Evolutionary conservation across 805 yeast genomes (phyloP).

Genomic region (Martiniozyma abietophila): DNA sequence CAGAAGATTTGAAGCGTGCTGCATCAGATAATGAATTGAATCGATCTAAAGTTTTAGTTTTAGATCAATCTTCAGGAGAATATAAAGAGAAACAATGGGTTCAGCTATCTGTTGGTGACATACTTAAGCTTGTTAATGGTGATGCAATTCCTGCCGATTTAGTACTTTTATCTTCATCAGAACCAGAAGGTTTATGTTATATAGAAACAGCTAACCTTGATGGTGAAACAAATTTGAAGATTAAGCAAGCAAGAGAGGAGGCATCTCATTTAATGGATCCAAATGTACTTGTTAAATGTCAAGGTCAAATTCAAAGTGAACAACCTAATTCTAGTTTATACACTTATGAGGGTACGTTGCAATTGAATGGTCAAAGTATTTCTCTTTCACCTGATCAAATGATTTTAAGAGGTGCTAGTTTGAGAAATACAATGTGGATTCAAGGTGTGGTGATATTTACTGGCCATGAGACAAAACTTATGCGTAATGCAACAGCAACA

Average conservation of each 20-base stretch:
- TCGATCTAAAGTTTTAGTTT: conserved; percentile 55
- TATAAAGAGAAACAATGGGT: conserved; percentile 74
- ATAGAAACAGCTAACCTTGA: conserved; percentile 96
- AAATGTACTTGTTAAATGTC: conserved; percentile 39
- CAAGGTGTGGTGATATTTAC: conserved; percentile 91
- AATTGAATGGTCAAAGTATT: conserved; percentile 46
- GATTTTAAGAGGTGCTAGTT: conserved; percentile 88
- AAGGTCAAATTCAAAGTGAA: conserved; percentile 68
- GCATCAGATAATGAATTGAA: conserved; percentile 85
- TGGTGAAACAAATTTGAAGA: conserved; percentile 95
- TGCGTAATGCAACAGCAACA: conserved; percentile 98
- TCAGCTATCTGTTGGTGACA: conserved; percentile 83
- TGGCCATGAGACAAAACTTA: conserved; percentile 95
- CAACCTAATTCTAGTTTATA: conserved; percentile 90
- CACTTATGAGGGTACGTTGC: conserved; percentile 86
- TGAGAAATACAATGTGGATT: conserved; percentile 92
- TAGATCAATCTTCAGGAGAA: conserved; percentile 46
- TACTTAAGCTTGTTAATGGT: conserved; percentile 74
- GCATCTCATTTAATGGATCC: conserved; percentile 69
- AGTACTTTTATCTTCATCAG: conserved; percentile 78
- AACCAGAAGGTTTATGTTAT: conserved; percentile 96
- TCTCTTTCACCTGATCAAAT: conserved; percentile 87
- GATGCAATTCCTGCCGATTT: conserved; percentile 94
- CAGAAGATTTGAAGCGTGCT: conserved; percentile 86
- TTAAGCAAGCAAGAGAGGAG: conserved; percentile 78